Conservation (phyloP, 768 basidiomycete species). For the Auriculariales sp. region DNA sequence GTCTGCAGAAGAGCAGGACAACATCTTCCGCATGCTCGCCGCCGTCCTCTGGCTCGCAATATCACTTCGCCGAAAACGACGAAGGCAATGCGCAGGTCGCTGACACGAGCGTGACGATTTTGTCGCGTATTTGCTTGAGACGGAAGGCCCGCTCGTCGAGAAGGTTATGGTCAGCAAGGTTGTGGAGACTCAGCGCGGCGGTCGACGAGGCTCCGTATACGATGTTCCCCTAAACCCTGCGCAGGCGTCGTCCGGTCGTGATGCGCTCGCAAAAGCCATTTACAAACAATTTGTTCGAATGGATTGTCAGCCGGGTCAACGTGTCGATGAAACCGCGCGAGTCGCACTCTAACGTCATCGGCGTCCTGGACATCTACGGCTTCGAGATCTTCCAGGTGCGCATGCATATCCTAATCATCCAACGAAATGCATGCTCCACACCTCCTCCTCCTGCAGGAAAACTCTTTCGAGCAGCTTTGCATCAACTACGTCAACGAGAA, state of each 20-base stretch:
- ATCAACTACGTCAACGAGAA: conserved; percentile 99
- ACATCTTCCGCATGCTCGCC: conserved; percentile 89
- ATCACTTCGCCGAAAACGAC: conserved; percentile 81
- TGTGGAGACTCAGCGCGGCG: conserved; percentile 87
- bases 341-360: conserved; percentile 66
- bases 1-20: conserved; percentile 63
- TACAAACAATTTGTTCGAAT: conserved; percentile 98
- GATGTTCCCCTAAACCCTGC: conserved; percentile 90
- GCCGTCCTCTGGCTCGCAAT: conserved; percentile 89
- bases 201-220: conserved; percentile 84
- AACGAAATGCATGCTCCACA: too few relatives aligned
- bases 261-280: conserved; percentile 88
- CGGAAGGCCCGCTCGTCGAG: conserved; percentile 60
- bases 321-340: conserved; percentile 88
- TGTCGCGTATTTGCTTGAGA: conserved; percentile 87
- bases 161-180: conserved; percentile 76
- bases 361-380: conserved; percentile 96
- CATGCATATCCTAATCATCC: too few relatives aligned
- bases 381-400: conserved; percentile 93
- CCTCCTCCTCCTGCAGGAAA: conserved; percentile 40
- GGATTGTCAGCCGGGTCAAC: conserved; percentile 95
- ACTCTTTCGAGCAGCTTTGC: conserved; percentile 94
- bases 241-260: conserved; percentile 76
- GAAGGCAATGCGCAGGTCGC: conserved; percentile 74
- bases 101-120: conserved; percentile 84